Evolutionary conservation across 2,329 filamentous ascomycete species (phyloP).

Genomic region (Zalaria obscura): DNA sequence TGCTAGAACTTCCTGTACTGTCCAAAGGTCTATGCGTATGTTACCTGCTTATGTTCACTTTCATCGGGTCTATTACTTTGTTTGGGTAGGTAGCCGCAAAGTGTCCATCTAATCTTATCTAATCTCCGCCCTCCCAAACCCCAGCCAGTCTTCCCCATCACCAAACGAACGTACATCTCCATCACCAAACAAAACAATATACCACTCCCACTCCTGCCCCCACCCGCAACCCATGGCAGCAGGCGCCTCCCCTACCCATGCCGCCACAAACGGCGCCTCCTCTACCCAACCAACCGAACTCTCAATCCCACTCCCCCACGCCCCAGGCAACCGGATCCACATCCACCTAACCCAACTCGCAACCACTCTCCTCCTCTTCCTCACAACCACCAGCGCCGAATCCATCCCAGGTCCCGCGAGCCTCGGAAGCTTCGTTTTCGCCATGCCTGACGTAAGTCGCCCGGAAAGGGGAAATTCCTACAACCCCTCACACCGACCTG

Average conservation of each 20-base stretch:
- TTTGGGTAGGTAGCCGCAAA: no score
- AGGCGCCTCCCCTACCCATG: neutral
- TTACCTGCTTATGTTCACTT: no score
- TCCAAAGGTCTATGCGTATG: no score
- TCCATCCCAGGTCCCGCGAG: conserved; percentile 26
- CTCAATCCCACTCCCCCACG: conserved; percentile 42
- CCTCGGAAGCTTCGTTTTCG: conserved; percentile 86
- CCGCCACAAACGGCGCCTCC: conserved; percentile 14
- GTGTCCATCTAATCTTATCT: no score
- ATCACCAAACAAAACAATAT: no score
- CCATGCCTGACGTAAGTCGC: conserved; percentile 65
- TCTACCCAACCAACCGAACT: conserved; percentile 35
- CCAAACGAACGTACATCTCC: no score
- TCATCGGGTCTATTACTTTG: no score
- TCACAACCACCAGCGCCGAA: conserved; percentile 39
- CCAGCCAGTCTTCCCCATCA: no score
- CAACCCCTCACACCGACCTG: conserved; percentile 7
- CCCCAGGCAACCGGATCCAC: conserved; percentile 42
- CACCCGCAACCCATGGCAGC: neutral
- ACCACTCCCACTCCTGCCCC: no score
- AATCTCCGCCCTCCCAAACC: no score
- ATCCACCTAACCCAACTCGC: conserved; percentile 41
- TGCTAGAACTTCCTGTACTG: no score
- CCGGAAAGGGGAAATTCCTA: no score
- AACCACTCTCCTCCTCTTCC: conserved; percentile 40